phyloP scores from a whole-genome alignment of 768 basidiomycete genomes.

The Hebeloma cylindrosporum region DNA sequence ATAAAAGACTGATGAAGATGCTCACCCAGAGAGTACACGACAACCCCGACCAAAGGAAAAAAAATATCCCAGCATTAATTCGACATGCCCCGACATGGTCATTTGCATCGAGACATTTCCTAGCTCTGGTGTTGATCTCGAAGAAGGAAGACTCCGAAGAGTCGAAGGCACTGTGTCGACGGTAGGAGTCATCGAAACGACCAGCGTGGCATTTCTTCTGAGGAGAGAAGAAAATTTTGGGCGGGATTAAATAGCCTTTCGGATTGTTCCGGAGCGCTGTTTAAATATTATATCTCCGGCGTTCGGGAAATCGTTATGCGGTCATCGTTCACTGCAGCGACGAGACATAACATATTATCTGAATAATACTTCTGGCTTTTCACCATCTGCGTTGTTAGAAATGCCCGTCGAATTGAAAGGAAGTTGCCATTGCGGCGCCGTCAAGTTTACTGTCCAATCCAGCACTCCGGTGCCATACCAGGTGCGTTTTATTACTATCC shows the following conservation, averaged over 20 bases:
- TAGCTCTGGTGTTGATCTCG: slow-evolving; percentile 44
- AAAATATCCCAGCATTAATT: slow-evolving; percentile 43
- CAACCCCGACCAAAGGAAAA: slow-evolving; percentile 3
- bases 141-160: slow-evolving; percentile 38
- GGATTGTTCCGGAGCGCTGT: slow-evolving; percentile 13
- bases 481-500: slow-evolving; percentile 30
- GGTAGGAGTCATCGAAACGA: slow-evolving; percentile 38
- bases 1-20: slow-evolving; percentile 13
- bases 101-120: slow-evolving; percentile 46
- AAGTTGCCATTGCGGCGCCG: slow-evolving; percentile 55
- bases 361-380: not conserved
- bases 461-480: slow-evolving; percentile 67
- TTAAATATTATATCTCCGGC: slow-evolving; percentile 8
- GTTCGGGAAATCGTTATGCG: not conserved
- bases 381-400: slow-evolving; percentile 1
- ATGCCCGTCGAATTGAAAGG: slow-evolving; percentile 62
- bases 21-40: slow-evolving; percentile 25
- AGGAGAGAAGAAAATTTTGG: slow-evolving; percentile 12
- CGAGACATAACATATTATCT: too few relatives aligned
- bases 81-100: slow-evolving; percentile 45
- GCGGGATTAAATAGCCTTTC: slow-evolving; percentile 21
- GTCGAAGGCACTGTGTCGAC: slow-evolving; percentile 51
- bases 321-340: not conserved
- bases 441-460: slow-evolving; percentile 45
- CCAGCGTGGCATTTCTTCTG: slow-evolving; percentile 52